Evolutionary conservation across 805 yeast genomes (phyloP).

Genomic region (Torulaspora quercuum): DNA sequence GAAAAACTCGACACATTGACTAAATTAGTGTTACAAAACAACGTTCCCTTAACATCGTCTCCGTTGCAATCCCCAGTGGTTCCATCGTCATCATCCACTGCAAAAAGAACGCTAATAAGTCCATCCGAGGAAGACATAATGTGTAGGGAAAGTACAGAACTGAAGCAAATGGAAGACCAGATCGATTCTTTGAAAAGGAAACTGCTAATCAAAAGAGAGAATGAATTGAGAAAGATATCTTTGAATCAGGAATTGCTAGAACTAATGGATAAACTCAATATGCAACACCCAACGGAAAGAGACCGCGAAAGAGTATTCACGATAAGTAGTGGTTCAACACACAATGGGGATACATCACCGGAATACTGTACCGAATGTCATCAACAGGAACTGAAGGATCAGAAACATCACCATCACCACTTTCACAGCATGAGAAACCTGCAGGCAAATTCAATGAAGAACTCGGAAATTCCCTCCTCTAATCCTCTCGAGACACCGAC

Average conservation of each 20-base stretch:
- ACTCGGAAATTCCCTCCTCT: constrained; percentile 16
- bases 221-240: constrained; percentile 36
- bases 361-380: constrained; percentile 16
- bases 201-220: constrained; percentile 36
- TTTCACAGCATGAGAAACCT: constrained; percentile 2
- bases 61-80: constrained; percentile 9
- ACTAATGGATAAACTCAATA: constrained; percentile 26
- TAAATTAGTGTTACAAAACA: constrained; percentile 15
- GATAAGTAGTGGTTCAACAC: constrained; percentile 2
- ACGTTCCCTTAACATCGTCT: constrained; percentile 6
- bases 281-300: constrained; percentile 9
- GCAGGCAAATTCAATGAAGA: constrained; percentile 3
- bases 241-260: constrained; percentile 33
- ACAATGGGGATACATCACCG: constrained; percentile 2
- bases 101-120: constrained; percentile 3
- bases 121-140: constrained; percentile 37
- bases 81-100: constrained; percentile 6
- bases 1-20: constrained; percentile 23
- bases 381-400: constrained; percentile 4
- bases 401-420: constrained; percentile 1
- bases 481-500: constrained; percentile 28
- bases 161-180: constrained; percentile 35
- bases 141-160: constrained; percentile 36
- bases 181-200: constrained; percentile 35
- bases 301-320: constrained; percentile 4